A percentile compares a stretch with the other conserved stretches of the same genome.
Conservation (phyloP, 306 rosid species). For the Pachyrhizus erosus region DNA sequence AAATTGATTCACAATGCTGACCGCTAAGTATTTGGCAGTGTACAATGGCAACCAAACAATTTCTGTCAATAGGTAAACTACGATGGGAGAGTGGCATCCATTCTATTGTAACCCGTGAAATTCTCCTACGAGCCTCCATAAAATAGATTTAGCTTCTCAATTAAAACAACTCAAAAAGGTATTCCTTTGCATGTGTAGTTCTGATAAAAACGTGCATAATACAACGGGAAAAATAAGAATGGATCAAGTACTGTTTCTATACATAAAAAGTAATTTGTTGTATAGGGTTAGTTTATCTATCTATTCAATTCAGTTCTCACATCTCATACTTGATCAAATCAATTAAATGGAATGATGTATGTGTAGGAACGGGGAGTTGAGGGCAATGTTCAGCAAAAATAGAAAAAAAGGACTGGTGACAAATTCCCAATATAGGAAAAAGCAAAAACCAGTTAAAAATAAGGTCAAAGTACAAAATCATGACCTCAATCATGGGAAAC, state of each 20-base stretch:
- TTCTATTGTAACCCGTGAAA: background rate
- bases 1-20: background rate
- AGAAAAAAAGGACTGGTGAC: background rate
- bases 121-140: background rate
- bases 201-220: background rate
- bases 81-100: background rate
- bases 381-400: background rate
- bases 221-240: background rate
- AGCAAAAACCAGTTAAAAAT: background rate
- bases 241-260: background rate
- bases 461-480: conserved; percentile 17
- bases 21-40: background rate
- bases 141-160: conserved; percentile 14
- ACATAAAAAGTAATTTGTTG: background rate
- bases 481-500: conserved; percentile 1
- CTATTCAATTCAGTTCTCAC: background rate
- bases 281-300: too few species aligned
- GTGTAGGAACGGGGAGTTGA: background rate
- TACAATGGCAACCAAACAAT: background rate
- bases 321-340: background rate
- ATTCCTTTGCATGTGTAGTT: background rate
- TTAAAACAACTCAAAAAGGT: background rate
- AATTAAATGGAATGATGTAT: background rate
- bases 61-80: background rate
- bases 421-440: background rate